Conservation (phyloP, 306 rosid species). For the Corylus heterophylla region DNA sequence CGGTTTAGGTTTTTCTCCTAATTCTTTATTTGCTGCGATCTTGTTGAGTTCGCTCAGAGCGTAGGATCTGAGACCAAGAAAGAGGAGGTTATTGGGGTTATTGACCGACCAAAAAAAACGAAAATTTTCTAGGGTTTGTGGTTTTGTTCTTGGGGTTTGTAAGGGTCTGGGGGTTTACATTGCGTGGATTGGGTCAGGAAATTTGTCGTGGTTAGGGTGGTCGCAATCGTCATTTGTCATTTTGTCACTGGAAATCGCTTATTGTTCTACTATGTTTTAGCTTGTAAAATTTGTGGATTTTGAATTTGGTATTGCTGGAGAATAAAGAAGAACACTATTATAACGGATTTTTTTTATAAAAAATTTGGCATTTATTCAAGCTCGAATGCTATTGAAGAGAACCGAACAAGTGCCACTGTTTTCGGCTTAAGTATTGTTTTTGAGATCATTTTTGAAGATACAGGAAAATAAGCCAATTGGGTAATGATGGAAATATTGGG, state of each 20-base stretch:
- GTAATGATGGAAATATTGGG: constrained; percentile 34
- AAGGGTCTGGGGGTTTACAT: constrained; percentile 11
- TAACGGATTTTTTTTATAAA: neutral
- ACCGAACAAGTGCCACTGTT: constrained; percentile 10
- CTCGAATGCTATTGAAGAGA: constrained; percentile 20
- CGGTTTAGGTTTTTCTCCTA: constrained; percentile 13
- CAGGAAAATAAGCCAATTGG: constrained; percentile 24
- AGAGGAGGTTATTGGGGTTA: constrained; percentile 21
- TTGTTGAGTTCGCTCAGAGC: constrained; percentile 10
- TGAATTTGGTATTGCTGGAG: constrained; percentile 14
- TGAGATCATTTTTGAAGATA: neutral
- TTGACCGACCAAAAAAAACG: constrained; percentile 7
- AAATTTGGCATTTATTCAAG: constrained; percentile 19
- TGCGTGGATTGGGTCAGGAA: constrained; percentile 22
- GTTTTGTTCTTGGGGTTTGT: constrained; percentile 4
- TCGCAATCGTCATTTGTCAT: neutral
- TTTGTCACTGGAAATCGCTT: neutral
- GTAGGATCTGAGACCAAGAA: constrained; percentile 12
- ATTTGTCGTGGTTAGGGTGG: neutral
- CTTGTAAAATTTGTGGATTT: neutral
- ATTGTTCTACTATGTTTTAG: neutral
- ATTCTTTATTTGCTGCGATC: constrained; percentile 19
- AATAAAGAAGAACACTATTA: neutral
- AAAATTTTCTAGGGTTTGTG: constrained; percentile 12
- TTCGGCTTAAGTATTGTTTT: neutral